phyloP scores from a whole-genome alignment of 2,329 filamentous ascomycete species.

The Periconia macrospinosa region DNA sequence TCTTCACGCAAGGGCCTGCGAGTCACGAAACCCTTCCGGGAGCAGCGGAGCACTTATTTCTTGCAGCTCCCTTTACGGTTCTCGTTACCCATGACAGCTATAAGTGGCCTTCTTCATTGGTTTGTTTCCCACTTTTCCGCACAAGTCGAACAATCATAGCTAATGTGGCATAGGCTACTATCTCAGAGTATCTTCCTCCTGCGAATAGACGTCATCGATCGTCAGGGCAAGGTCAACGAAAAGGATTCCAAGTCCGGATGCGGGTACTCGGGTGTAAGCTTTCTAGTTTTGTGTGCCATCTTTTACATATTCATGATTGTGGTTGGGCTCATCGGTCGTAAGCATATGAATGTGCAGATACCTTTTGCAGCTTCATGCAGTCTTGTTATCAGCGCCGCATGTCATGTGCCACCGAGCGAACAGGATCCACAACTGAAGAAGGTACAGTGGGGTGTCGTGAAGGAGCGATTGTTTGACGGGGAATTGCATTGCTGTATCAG shows the following conservation, averaged over 20 bases:
- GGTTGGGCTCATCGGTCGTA: conserved; percentile 62
- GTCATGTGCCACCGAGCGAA: conserved; percentile 7
- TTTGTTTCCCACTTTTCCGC: neutral
- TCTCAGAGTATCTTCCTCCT: conserved; percentile 46
- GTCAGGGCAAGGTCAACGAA: neutral
- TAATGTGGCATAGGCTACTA: conserved; percentile 21
- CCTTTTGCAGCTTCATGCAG: conserved; percentile 78
- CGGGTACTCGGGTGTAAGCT: conserved; percentile 14
- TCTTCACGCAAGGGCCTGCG: conserved; percentile 33
- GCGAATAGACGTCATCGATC: conserved; percentile 17
- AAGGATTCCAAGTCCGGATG: conserved; percentile 4
- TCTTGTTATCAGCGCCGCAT: conserved; percentile 18
- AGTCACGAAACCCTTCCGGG: conserved; percentile 31
- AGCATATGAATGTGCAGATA: conserved; percentile 73
- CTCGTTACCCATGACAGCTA: conserved; percentile 32
- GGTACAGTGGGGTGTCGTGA: conserved; percentile 6
- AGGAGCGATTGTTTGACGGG: conserved; percentile 3
- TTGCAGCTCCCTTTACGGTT: conserved; percentile 42
- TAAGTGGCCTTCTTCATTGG: conserved; percentile 43
- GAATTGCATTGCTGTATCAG: conserved; percentile 1
- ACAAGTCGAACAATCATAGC: neutral
- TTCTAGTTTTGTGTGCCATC: conserved; percentile 8
- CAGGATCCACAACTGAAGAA: neutral
- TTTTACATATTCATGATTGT: conserved; percentile 8
- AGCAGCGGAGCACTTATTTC: conserved; percentile 44